Base-by-base conservation (phyloP, 208 protist species). In the Trypanosoma vivax region DNA sequence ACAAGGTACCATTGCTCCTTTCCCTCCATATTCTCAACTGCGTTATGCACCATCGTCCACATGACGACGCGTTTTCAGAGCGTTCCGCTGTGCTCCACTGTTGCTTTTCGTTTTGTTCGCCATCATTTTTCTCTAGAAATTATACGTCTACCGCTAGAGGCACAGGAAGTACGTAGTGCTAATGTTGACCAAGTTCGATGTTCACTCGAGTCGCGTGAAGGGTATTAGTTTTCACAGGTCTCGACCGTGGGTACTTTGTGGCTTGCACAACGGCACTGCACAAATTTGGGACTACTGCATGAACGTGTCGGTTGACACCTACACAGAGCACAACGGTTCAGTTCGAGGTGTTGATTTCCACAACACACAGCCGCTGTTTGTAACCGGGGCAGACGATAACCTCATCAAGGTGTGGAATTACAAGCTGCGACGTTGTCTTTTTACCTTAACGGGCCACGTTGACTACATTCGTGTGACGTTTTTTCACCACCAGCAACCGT, bases 391-490 rank as follows among this genome's bases (percentile, higher is more conserved):
- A 34, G 99, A 99, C 73, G 99, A 99, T 76, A 96, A 96, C 56
- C 95, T 97, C 43, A 96, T 99, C 50, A 99, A 98, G 67, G 93
- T 99, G 45, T 99, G 97, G 96, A 99, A 99, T 73, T 99, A 99
- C 81, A 99, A 99, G 69, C 75, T 98, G 41, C 89, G 94, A 18
- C 89, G 96, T 28, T 99, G 97, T 73, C 73, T 99, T 5, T 99
- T 97, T 75, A 98, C 90, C 13, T 83, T 99, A 13, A 77, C 72
- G 1, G 98, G 97, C 11, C 98, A 99, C 68, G 70, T 97, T 39
- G 99, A 99, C 77, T 99, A 99, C 70, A 97, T 99, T 43, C 93
- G 99, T 60, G 99, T 95, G 5, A 97, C 98, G 9, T 97, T 98
- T 65, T 99, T 99, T 63, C 95, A 98, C 60, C 61, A 66, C 25